Evolutionary conservation across 345 rosid species (phyloP).

Genomic region (Eucalyptus tenuipes): DNA sequence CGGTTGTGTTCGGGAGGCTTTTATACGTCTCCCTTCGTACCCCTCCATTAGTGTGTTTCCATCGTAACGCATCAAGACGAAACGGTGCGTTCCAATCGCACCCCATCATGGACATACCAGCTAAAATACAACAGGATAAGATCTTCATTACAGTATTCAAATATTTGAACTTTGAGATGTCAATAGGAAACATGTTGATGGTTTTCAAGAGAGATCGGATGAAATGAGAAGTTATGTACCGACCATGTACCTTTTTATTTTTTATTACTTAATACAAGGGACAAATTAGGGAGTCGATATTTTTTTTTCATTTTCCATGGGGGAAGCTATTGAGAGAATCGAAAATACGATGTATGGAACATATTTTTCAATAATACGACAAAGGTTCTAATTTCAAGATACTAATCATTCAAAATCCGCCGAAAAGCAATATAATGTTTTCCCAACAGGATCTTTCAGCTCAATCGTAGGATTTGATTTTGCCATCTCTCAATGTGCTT

Average conservation of each 20-base stretch:
- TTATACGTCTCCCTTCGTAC: too few species aligned
- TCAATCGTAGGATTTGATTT: not conserved
- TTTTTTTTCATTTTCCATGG: not conserved
- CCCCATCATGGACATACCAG: too few species aligned
- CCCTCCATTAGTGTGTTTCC: too few species aligned
- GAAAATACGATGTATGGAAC: not conserved
- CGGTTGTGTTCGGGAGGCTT: too few species aligned
- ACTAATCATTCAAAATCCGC: not conserved
- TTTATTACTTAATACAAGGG: not conserved
- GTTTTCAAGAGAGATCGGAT: rapidly evolving
- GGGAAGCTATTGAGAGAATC: not conserved
- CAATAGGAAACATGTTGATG: rapidly evolving
- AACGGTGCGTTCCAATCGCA: too few species aligned
- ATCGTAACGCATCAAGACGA: too few species aligned
- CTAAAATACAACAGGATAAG: too few species aligned
- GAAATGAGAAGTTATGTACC: not conserved
- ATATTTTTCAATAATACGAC: not conserved
- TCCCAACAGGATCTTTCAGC: not conserved
- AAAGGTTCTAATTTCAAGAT: not conserved
- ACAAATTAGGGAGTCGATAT: not conserved
- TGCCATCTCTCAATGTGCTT: not conserved
- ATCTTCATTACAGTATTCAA: not conserved
- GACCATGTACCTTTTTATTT: not conserved
- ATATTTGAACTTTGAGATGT: not conserved
- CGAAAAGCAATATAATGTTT: not conserved